Base-by-base conservation (phyloP, 2,329 filamentous ascomycete species). In the Botrytis elliptica region DNA sequence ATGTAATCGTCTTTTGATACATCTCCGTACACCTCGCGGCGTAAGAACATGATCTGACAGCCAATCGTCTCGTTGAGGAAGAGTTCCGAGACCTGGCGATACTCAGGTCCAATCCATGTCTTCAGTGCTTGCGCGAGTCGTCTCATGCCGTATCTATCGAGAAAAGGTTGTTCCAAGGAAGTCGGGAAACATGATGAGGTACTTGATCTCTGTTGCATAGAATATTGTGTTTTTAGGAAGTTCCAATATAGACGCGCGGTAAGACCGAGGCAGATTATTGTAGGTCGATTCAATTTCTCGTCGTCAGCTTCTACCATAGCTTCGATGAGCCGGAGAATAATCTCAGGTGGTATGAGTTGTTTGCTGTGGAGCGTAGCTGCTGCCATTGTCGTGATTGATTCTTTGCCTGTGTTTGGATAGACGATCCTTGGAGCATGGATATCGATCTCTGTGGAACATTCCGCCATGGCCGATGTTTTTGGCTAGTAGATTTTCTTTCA, bases 41-140 rank as follows among this genome's bases (percentile, higher is more conserved):
- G 44, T 12, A 66, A 36, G 8, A 66, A 66, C 12, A 52, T 49
- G 20, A 66, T 66, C 44, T 66, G 64, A 9, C 64, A 66, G 64
- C 29, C 42, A 22, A 49, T 36, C 7, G 64, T 49, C 40, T 66
- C 3, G 1, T 49, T 9, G 25, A 66, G 20, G 8, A 66, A 66
- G 2, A 16, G 18, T 7, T 66, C 42, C 7, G 64, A 66, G 16
- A 66, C 44, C 20, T 29, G 42, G 29, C 64, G 64, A 49, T 66
- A 66, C 8, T 38, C 12, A 14, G 64, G 44, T 2, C 64, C 64
- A 14, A 36, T 46, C 64, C 64, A 66, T 38, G 20, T 49, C 29
- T 49, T 25, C 6, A 66, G 22, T 3, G 33, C 14, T 25, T 7
- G 22, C 4, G 40, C 22, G 29, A 66, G 20, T 49, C 7, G 44